phyloP scores from a whole-genome alignment of 2,329 filamentous ascomycete genomes.

The Cladosporium sp. region DNA sequence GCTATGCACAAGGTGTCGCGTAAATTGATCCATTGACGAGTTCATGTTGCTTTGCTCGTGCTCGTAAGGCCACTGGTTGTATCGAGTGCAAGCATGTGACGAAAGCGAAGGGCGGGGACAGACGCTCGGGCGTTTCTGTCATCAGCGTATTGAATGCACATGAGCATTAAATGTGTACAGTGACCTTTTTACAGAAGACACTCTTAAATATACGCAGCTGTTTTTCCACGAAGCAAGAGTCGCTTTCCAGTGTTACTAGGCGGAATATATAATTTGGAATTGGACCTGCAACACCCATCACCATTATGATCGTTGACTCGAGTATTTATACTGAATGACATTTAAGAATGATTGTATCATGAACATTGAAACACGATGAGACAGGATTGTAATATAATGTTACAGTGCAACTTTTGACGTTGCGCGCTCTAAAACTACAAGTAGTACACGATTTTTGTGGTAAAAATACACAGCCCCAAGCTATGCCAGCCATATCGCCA shows the following conservation, averaged over 20 bases:
- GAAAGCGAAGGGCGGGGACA: not conserved
- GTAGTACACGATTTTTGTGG: not conserved
- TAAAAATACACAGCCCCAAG: slow-evolving; percentile 8
- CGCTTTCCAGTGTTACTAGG: not conserved
- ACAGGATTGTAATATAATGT: not conserved
- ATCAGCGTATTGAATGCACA: not conserved
- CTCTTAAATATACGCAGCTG: not conserved
- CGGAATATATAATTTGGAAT: not conserved
- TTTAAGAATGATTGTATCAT: not conserved
- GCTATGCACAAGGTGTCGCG: not conserved
- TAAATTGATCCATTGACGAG: not conserved
- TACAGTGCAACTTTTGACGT: not conserved
- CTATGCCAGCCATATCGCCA: slow-evolving; percentile 10
- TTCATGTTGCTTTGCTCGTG: not conserved
- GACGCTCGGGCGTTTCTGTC: not conserved
- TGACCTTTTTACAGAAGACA: not conserved
- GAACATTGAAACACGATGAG: not conserved
- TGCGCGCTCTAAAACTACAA: slow-evolving; percentile 5
- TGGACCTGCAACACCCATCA: not conserved
- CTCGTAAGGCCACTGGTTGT: not conserved
- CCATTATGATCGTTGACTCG: not conserved
- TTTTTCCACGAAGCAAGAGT: not conserved
- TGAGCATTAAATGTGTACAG: not conserved
- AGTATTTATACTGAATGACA: not conserved
- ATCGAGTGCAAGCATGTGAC: slow-evolving; percentile 4